Evolutionary conservation across 1,284 basidiomycete genomes (phyloP).

Genomic region (Pyrrhoderma lamaoense): DNA sequence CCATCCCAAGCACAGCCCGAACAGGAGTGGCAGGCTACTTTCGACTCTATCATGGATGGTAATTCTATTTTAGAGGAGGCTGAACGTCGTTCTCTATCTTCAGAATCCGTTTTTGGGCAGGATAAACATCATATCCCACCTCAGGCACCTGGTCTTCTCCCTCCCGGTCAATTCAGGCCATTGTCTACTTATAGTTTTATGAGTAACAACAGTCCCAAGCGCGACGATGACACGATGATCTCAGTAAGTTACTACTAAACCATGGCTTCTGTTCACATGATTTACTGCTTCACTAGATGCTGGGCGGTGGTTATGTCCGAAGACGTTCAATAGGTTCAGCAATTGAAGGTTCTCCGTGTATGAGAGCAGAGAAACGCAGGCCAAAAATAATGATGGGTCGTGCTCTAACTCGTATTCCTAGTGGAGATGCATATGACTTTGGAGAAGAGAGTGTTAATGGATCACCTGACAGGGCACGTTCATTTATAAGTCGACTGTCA

Average conservation of each 20-base stretch:
- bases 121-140: constrained; percentile 30
- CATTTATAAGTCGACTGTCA: constrained; percentile 32
- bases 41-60: constrained; percentile 58
- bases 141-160: constrained; percentile 27
- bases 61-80: constrained; percentile 63
- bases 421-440: constrained; percentile 28
- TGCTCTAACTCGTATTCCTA: constrained; percentile 26
- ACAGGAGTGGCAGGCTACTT: constrained; percentile 35
- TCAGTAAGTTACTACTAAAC: constrained; percentile 38
- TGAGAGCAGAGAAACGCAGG: constrained; percentile 56
- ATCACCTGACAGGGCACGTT: constrained; percentile 32
- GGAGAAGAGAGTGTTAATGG: constrained; percentile 21
- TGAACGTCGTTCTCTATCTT: constrained; percentile 40
- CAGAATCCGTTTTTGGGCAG: constrained; percentile 62
- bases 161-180: constrained; percentile 49
- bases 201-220: constrained; percentile 43
- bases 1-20: constrained; percentile 41
- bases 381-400: constrained; percentile 28
- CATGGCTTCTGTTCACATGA: constrained; percentile 1
- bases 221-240: constrained; percentile 76
- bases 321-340: constrained; percentile 57
- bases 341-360: constrained; percentile 66
- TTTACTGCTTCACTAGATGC: constrained; percentile 46
- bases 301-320: constrained; percentile 66
- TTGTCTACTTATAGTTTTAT: constrained; percentile 53